A percentile compares a stretch with the other conserved stretches of the same genome.
Evolutionary conservation across 768 basidiomycete species (phyloP).

Genomic region (Termitomyces sp.): DNA sequence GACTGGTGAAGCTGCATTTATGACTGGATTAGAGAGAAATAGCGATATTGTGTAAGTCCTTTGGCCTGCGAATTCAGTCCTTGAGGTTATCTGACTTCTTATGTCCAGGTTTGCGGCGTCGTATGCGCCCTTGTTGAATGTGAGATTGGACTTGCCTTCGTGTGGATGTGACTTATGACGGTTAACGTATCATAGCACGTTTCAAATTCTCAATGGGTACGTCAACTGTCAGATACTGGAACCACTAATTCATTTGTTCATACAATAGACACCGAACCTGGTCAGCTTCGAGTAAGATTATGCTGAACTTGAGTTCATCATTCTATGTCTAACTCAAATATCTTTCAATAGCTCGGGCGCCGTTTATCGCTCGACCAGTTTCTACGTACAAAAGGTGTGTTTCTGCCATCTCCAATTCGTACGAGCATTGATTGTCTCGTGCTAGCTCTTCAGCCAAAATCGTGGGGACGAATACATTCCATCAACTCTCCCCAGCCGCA

Average conservation of each 20-base stretch:
- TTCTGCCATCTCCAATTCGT: not conserved
- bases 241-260: not conserved
- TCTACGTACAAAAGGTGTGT: conserved; percentile 53
- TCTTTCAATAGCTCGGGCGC: conserved; percentile 33
- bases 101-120: conserved; percentile 36
- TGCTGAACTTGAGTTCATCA: not conserved
- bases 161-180: not conserved
- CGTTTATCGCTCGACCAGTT: conserved; percentile 53
- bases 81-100: not conserved
- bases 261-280: conserved; percentile 49
- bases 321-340: not conserved
- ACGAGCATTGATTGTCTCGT: not conserved
- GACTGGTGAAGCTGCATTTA: conserved; percentile 55
- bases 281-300: conserved; percentile 51
- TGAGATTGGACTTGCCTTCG: conserved; percentile 12
- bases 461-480: conserved; percentile 61
- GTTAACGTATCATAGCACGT: conserved; percentile 33
- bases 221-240: conserved; percentile 6
- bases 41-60: conserved; percentile 30
- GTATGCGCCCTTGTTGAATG: conserved; percentile 52
- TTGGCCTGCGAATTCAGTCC: not conserved
- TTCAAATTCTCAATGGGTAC: conserved; percentile 46
- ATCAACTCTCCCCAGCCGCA: conserved; percentile 48
- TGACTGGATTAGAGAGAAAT: conserved; percentile 55
- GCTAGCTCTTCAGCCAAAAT: conserved; percentile 61